phyloP scores from a whole-genome alignment of 2,329 filamentous ascomycete species.

The Hypoxylon sp. region DNA sequence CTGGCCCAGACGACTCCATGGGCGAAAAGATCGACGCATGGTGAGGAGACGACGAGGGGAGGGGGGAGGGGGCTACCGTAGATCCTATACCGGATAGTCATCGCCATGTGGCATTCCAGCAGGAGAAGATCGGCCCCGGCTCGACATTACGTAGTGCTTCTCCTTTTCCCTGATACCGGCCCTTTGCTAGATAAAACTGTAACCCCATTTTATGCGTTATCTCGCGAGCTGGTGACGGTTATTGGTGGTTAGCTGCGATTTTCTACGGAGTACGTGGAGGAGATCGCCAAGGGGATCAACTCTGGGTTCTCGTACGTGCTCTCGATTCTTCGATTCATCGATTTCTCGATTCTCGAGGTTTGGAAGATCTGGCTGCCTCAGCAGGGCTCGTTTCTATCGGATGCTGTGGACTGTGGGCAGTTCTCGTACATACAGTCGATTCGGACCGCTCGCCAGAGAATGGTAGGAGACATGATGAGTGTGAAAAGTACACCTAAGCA shows the following conservation, averaged over 20 bases:
- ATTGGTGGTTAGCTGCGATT: conserved; percentile 9
- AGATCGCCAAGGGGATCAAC: conserved; percentile 11
- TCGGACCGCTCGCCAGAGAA: too few relatives aligned
- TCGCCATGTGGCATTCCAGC: conserved; percentile 27
- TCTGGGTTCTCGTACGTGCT: conserved; percentile 23
- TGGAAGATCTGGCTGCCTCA: not conserved
- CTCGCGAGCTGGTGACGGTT: not conserved
- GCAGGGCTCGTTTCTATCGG: not conserved
- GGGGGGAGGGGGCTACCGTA: conserved; percentile 9
- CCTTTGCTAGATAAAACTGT: conserved; percentile 6
- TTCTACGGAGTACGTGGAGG: not conserved
- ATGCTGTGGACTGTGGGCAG: conserved; percentile 4
- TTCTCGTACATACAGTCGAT: too few relatives aligned
- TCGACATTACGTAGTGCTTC: not conserved
- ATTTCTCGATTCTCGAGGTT: not conserved
- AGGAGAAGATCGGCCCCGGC: conserved; percentile 21
- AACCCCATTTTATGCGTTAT: not conserved
- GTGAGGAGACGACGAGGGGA: not conserved
- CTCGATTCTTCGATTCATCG: too few relatives aligned
- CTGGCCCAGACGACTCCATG: not conserved
- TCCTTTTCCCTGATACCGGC: conserved; percentile 5
- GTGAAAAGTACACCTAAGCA: too few relatives aligned
- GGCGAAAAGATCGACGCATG: conserved; percentile 18
- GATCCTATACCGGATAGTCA: conserved; percentile 20
- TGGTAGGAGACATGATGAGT: conserved; percentile 2